These are phyloP conservation scores for Lasiodiplodia citricola DNA, from an alignment of 2,329 filamentous ascomycete genomes.

Conservation along the genomic window DNA sequence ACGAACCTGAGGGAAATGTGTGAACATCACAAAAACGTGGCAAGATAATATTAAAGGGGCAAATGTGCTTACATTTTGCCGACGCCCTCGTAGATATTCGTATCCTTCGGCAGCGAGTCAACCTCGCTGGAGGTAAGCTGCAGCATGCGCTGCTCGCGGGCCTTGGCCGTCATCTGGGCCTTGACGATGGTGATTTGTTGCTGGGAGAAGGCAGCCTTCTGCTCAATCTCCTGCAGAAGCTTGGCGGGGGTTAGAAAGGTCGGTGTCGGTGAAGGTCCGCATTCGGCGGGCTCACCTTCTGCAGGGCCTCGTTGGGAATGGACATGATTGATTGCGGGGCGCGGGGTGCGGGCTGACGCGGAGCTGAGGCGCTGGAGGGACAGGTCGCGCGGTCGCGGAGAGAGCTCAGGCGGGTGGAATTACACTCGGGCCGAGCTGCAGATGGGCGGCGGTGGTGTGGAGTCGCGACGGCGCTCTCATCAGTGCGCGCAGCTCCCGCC, in stretches of 20 bases:
- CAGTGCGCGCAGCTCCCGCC: too few relatives aligned
- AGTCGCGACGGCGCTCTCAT: background rate
- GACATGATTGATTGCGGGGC: conserved; percentile 72
- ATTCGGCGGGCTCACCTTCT: conserved; percentile 69
- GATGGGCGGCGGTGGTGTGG: conserved; percentile 10
- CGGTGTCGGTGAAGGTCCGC: background rate
- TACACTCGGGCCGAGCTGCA: conserved; percentile 25
- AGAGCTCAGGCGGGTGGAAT: conserved; percentile 16
- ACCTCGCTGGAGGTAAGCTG: conserved; percentile 87
- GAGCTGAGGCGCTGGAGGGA: background rate
- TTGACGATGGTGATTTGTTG: conserved; percentile 90
- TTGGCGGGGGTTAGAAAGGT: conserved; percentile 44
- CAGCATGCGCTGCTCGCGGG: conserved; percentile 85
- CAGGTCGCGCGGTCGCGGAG: background rate
- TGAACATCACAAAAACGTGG: background rate
- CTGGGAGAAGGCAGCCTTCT: conserved; percentile 83
- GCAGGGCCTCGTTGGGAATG: conserved; percentile 89
- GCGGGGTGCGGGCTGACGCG: background rate
- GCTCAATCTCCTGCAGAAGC: conserved; percentile 93
- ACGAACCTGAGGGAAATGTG: conserved; percentile 77
- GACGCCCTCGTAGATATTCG: conserved; percentile 89
- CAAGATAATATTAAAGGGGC: background rate
- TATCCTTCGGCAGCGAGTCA: conserved; percentile 73
- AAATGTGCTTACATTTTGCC: conserved; percentile 81
- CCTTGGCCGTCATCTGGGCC: conserved; percentile 82